These are phyloP conservation scores for Aspergillus kassunensis DNA, from an alignment of 495 filamentous ascomycete genomes.

Conservation along the genomic window DNA sequence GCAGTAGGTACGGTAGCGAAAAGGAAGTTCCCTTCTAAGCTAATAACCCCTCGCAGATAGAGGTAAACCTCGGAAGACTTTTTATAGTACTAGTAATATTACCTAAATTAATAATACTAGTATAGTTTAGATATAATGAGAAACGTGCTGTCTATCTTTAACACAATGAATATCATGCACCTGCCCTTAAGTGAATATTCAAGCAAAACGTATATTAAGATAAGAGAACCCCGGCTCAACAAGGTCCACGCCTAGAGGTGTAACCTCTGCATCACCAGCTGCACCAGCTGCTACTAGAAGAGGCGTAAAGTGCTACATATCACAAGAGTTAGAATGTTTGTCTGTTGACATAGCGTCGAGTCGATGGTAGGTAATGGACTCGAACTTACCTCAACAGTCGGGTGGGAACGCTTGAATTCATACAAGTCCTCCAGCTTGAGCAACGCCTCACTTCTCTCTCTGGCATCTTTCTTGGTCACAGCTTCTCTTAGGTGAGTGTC, in stretches of 20 bases:
- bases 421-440: background rate
- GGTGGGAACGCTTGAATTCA: background rate
- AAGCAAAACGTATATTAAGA: background rate
- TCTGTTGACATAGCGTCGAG: background rate
- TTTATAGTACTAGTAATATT: too few relatives aligned
- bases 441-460: background rate
- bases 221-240: background rate
- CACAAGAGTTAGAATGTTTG: background rate
- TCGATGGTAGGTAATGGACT: background rate
- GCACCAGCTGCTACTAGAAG: background rate
- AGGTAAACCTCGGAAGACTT: too few relatives aligned
- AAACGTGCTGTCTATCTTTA: too few relatives aligned
- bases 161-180: too few relatives aligned
- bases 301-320: background rate
- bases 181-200: too few relatives aligned
- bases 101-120: too few relatives aligned
- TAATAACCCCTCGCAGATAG: too few relatives aligned
- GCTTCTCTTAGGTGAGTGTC: background rate
- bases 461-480: background rate
- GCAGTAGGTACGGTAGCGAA: too few relatives aligned
- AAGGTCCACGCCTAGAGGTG: background rate
- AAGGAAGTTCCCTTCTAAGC: too few relatives aligned
- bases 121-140: too few relatives aligned
- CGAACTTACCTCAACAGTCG: background rate
- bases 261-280: background rate